A percentile compares a stretch with the other conserved stretches of the same genome.
phyloP scores from a whole-genome alignment of 2,329 filamentous ascomycete species.

The Chlorencoelia australis region DNA sequence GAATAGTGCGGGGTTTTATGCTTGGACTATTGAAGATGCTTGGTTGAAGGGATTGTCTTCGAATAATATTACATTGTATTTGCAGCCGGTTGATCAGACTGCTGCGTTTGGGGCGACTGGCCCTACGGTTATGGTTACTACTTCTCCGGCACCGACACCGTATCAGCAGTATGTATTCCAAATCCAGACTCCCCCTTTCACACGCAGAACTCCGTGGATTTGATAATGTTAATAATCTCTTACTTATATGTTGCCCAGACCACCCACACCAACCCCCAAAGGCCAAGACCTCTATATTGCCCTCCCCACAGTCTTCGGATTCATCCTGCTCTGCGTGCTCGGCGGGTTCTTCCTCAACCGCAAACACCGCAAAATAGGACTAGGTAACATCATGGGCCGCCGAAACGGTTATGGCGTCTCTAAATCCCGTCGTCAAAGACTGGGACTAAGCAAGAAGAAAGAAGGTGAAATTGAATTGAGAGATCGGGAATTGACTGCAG shows the following conservation, averaged over 20 bases:
- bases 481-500: constrained; percentile 16
- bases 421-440: constrained; percentile 20
- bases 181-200: too few relatives aligned
- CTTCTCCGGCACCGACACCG: constrained; percentile 11
- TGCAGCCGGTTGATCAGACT: constrained; percentile 15
- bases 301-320: constrained; percentile 20
- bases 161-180: too few relatives aligned
- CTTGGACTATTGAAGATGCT: constrained; percentile 19
- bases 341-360: constrained; percentile 20
- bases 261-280: constrained; percentile 12
- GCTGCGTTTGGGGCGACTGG: constrained; percentile 12
- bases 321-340: constrained; percentile 17
- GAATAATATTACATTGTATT: constrained; percentile 23
- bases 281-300: constrained; percentile 23
- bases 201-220: too few relatives aligned
- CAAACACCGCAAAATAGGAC: constrained; percentile 20
- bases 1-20: constrained; percentile 16
- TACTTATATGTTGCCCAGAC: too few relatives aligned
- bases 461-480: constrained; percentile 15
- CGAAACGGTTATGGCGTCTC: constrained; percentile 21
- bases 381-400: constrained; percentile 25
- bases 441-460: constrained; percentile 18
- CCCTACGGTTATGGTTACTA: constrained; percentile 19
- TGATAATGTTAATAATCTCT: too few relatives aligned
- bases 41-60: constrained; percentile 16